Base-by-base conservation (phyloP, 2,329 filamentous ascomycete species). In the Neofusicoccum cordaticola region DNA sequence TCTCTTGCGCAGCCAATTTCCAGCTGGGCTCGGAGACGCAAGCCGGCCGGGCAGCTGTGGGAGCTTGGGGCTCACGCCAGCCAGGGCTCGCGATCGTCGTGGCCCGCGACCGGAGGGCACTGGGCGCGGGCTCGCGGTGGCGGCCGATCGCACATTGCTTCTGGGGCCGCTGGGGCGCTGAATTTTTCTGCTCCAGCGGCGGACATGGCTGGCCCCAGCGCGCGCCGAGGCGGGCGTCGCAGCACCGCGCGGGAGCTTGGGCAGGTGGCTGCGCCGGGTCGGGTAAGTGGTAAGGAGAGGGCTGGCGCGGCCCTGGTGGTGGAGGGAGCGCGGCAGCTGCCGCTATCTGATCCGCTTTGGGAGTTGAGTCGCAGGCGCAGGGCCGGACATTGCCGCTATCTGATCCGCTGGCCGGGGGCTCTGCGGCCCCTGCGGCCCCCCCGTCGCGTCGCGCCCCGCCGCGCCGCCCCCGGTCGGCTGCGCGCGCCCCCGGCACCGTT, bases 281-380 rank as follows among this genome's bases (percentile, higher is more conserved):
- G 6, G 19, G 53, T n/a, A 56, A 42, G 35, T 31, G 52, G 9
- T 9, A 39, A 15, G 27, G 31, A n/a, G 13, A 17, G 7, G 34
- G n/a, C 51, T 34, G 51, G n/a, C n/a, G 35, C 15, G 12, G 34
- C 15, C 22, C 31, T 8, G n/a, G n/a, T 31, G 27, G 27, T 31
- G 27, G 27, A 31, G 27, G 27, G 27, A 31, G 27, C 27, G 27
- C 58, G 58, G 58, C 22, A 50, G 58, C 47, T 62, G 45, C 58
- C 58, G 58, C 44, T 62, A 62, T 62, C 58, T 27, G 58, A 62
- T 62, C 58, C 58, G 58, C 58, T 62, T 51, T 51, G 50, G 37
- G 56, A n/a, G 35, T 60, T 42, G 56, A 37, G 27, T 60, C 56
- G 22, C 22, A 22, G 22, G 3, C 22, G 3, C n/a, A n/a, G 22